Conservation (phyloP, 768 basidiomycete genomes). For the Mycena alexandri region DNA sequence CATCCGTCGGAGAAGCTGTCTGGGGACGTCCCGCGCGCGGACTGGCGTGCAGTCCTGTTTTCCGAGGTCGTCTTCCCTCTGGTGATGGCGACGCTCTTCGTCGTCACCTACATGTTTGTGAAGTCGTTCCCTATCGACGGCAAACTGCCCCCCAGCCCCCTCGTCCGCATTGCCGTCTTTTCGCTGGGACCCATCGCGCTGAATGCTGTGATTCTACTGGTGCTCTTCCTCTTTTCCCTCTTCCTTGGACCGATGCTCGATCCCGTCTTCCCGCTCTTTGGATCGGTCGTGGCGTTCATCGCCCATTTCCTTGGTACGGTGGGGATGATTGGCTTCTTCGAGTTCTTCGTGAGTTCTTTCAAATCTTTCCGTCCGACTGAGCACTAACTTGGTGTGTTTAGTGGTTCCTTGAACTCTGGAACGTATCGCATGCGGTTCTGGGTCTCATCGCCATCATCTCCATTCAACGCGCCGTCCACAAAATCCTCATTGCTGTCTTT, state of each 20-base stretch:
- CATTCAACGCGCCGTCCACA: constrained; percentile 95
- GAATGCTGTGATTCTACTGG: constrained; percentile 89
- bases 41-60: constrained; percentile 90
- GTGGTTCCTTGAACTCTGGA: constrained; percentile 97
- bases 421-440: constrained; percentile 91
- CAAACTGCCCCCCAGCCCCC: constrained; percentile 80
- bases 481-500: constrained; percentile 94
- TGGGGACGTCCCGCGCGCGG: constrained; percentile 94
- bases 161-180: constrained; percentile 94
- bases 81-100: constrained; percentile 86
- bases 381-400: constrained; percentile 50
- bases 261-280: constrained; percentile 87
- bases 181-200: constrained; percentile 95
- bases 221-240: constrained; percentile 89
- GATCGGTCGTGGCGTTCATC: constrained; percentile 90
- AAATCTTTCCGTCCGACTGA: constrained; percentile 4
- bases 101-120: constrained; percentile 92
- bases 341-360: constrained; percentile 82
- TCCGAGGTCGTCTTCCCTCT: constrained; percentile 90
- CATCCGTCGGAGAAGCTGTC: constrained; percentile 98
- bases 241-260: constrained; percentile 94
- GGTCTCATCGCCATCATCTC: constrained; percentile 92
- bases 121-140: constrained; percentile 86
- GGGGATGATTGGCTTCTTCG: constrained; percentile 95
- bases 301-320: constrained; percentile 87